Evolutionary conservation across 345 rosid species (phyloP).

Genomic region (Balakata baccata): DNA sequence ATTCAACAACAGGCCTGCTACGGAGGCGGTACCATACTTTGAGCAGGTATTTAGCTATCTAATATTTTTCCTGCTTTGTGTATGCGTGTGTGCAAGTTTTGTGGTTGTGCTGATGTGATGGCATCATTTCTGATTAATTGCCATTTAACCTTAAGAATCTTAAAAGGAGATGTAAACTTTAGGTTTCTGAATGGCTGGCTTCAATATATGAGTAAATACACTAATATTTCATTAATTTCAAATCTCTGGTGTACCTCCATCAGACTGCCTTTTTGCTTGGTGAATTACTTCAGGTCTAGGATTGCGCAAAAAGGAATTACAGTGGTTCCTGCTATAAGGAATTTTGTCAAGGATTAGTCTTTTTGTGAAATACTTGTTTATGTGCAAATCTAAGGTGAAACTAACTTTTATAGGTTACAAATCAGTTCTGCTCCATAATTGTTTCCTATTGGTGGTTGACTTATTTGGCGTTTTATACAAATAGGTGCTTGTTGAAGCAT

Average conservation of each 20-base stretch:
- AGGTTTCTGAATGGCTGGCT: background rate
- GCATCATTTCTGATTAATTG: background rate
- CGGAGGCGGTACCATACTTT: slow-evolving; percentile 97
- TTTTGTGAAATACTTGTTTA: background rate
- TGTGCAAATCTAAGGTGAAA: background rate
- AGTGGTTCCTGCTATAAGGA: background rate
- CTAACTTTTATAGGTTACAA: background rate
- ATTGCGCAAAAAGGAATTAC: background rate
- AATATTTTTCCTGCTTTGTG: background rate
- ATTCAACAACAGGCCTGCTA: slow-evolving; percentile 90
- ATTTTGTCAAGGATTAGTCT: background rate
- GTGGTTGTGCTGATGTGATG: background rate
- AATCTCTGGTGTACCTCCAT: background rate
- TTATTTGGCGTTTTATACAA: too few species aligned
- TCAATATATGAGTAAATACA: background rate
- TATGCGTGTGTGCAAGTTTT: background rate
- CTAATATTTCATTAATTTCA: background rate
- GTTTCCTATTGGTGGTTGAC: too few species aligned
- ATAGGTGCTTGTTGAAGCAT: too few species aligned
- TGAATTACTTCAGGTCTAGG: background rate
- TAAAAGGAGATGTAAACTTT: background rate
- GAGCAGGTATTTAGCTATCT: slow-evolving; percentile 63
- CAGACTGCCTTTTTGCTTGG: background rate
- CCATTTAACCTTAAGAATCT: too few species aligned
- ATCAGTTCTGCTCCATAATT: background rate